Evolutionary conservation across 495 filamentous ascomycete species (phyloP), one percentile per base, ranked within the genome.

Genomic region (Penicillium verhagenii): DNA sequence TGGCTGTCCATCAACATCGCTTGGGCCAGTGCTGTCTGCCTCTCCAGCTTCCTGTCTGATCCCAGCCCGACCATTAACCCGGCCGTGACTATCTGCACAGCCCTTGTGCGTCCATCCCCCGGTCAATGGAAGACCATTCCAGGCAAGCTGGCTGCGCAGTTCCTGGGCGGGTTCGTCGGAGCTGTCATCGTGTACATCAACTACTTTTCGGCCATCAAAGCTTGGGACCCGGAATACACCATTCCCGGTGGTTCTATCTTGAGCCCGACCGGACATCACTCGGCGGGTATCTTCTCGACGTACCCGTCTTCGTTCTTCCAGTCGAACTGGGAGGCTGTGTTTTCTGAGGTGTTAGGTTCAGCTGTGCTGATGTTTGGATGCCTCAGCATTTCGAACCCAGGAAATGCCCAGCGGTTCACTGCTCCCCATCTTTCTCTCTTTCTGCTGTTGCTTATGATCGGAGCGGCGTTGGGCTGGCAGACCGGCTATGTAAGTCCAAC

Each of bases 1-100:
- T 72, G 69, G 69, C 39, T 72, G 18, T 72, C 69, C 24, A 72
- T 72, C 56, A 72, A 72, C 52, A 31, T 72, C 6, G 65, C 69
- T 33, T 72, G 69, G 69, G 69, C 69, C 1, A 53, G 67, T n/a
- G 64, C 69, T 0, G 69, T 72, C 45, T 61, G 53, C 31, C 60
- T 72, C 7, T 60, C 69, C 0, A 60, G 63, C 44, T 72, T 67
- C 33, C 21, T 72, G 11, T 56, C 63, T 28, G 56, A 68, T 38
- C 69, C 69, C 28, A 64, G 69, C 37, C 69, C 69, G 3, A 50
- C 59, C 33, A 68, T 66, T 46, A 72, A 72, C 44, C 69, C 69
- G 1, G 69, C 69, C 8, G 59, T 65, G 39, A 65, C 65, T 14
- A 57, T 72, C 28, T 58, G 56, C 16, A 46, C 48, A n/a, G 69